Percentiles rank a stretch among this genome's conserved stretches.
Conservation (phyloP, 2,329 filamentous ascomycete species). For the Colletotrichum eleusines region DNA sequence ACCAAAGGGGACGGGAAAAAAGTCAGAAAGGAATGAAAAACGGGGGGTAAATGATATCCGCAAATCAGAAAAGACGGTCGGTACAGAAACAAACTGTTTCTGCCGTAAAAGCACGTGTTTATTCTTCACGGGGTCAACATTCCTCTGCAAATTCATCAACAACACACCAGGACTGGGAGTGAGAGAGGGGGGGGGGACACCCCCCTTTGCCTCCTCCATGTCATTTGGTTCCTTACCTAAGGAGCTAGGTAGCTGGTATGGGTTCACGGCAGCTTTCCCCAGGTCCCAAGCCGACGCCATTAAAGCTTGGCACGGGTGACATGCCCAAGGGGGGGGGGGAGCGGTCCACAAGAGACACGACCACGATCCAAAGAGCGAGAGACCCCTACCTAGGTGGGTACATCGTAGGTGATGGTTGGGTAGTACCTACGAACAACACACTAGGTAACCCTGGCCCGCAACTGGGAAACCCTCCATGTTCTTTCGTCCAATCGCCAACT, state of each 20-base stretch:
- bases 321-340: too few species aligned
- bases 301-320: constrained; percentile 40
- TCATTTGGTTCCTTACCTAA: too few species aligned
- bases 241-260: too few species aligned
- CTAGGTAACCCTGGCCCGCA: background rate
- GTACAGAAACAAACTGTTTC: constrained; percentile 14
- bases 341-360: constrained; percentile 11
- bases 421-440: too few species aligned
- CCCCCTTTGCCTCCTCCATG: constrained; percentile 4
- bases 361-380: background rate
- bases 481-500: constrained; percentile 27
- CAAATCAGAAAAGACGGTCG: constrained; percentile 13
- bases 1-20: background rate
- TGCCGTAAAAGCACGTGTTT: too few species aligned
- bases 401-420: too few species aligned
- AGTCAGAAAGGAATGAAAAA: background rate
- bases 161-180: background rate
- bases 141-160: too few species aligned
- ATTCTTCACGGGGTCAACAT: too few species aligned
- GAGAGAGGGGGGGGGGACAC: constrained; percentile 23
- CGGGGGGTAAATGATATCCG: background rate
- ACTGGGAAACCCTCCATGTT: background rate
- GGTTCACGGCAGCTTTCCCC: constrained; percentile 18
- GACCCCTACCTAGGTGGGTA: background rate
- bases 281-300: constrained; percentile 33